Percentiles rank a stretch among this genome's conserved stretches.
Conservation (phyloP, 176 grass and related monocot genomes). For the Aegilops umbellulata region DNA sequence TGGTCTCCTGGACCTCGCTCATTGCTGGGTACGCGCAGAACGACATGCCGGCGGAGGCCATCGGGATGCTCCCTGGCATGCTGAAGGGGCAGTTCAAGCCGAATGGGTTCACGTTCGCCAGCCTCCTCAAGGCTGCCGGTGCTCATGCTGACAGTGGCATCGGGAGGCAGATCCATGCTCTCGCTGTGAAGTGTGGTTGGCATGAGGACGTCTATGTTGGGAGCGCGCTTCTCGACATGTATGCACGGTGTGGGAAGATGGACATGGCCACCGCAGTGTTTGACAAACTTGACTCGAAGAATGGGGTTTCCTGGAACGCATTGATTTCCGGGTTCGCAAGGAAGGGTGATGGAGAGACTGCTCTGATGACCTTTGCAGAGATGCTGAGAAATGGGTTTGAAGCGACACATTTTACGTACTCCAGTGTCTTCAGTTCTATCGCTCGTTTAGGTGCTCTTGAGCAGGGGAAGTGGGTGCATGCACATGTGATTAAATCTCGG, state of each 20-base stretch:
- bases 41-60: constrained; percentile 36
- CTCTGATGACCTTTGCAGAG: constrained; percentile 41
- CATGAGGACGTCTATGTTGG: constrained; percentile 56
- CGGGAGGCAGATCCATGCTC: constrained; percentile 45
- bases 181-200: constrained; percentile 47
- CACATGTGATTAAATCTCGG: constrained; percentile 60
- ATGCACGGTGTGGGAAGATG: constrained; percentile 46
- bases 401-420: constrained; percentile 62
- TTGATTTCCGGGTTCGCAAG: constrained; percentile 62
- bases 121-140: constrained; percentile 63
- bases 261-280: constrained; percentile 47
- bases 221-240: constrained; percentile 73
- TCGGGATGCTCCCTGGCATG: constrained; percentile 47
- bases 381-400: constrained; percentile 59
- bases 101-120: constrained; percentile 61
- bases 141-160: neutral
- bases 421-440: constrained; percentile 55
- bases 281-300: constrained; percentile 49
- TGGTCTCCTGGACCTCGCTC: constrained; percentile 70
- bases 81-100: constrained; percentile 24
- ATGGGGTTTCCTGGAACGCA: constrained; percentile 67
- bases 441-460: constrained; percentile 58
- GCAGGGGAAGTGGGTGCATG: constrained; percentile 77
- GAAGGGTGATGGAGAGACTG: constrained; percentile 46
- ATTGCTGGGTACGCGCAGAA: constrained; percentile 65